A percentile compares a stretch with the other conserved stretches of the same genome.
phyloP scores from a whole-genome alignment of 257 asterid genomes.

The Solanum piurae region DNA sequence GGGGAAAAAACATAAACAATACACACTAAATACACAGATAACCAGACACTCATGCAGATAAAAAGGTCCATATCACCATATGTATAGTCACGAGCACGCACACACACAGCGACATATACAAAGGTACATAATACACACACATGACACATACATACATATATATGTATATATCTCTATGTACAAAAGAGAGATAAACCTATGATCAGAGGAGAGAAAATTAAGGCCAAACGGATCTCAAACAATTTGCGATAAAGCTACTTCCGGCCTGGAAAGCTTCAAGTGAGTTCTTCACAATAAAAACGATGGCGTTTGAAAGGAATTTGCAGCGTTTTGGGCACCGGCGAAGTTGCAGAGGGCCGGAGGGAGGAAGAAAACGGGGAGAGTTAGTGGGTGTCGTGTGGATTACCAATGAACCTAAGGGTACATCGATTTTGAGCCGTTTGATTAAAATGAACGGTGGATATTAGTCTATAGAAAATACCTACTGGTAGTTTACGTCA shows the following conservation, averaged over 20 bases:
- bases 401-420: constrained; percentile 14
- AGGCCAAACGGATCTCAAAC: not conserved
- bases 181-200: constrained; percentile 18
- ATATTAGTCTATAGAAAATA: not conserved
- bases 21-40: not conserved
- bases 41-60: not conserved
- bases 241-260: constrained; percentile 3
- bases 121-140: not conserved
- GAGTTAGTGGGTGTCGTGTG: constrained; percentile 24
- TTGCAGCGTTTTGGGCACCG: constrained; percentile 4
- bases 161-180: not conserved
- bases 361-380: constrained; percentile 5
- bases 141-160: not conserved
- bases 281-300: not conserved
- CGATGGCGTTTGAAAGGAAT: constrained; percentile 13
- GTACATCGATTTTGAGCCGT: constrained; percentile 23
- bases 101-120: not conserved
- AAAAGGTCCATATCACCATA: not conserved
- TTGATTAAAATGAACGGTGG: constrained; percentile 20
- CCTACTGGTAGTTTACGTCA: not conserved
- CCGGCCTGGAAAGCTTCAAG: not conserved
- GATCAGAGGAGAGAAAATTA: constrained; percentile 3
- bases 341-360: constrained; percentile 11
- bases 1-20: not conserved
- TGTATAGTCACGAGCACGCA: not conserved